Conservation (phyloP, 2,329 filamentous ascomycete genomes). For the Penicillium fuscoglaucum region DNA sequence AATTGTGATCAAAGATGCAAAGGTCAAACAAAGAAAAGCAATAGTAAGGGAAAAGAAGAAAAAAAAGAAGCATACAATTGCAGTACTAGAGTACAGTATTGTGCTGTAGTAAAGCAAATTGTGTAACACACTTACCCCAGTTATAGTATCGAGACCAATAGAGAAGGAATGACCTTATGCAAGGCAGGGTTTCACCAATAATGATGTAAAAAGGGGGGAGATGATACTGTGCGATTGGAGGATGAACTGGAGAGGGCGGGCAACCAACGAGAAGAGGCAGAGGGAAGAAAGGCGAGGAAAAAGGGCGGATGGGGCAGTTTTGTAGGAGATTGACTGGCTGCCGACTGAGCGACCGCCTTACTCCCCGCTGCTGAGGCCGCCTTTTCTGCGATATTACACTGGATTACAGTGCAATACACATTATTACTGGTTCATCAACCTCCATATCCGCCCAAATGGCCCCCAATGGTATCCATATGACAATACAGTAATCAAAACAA, state of each 20-base stretch:
- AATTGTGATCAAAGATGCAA: not conserved
- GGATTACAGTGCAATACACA: not conserved
- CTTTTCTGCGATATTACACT: constrained; percentile 16
- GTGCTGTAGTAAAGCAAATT: not conserved
- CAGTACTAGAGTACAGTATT: not conserved
- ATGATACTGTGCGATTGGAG: constrained; percentile 29
- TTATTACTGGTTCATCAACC: not conserved
- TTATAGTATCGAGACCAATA: not conserved
- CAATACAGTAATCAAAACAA: constrained; percentile 1
- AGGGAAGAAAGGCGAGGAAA: constrained; percentile 37
- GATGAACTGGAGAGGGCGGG: constrained; percentile 34
- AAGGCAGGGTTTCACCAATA: constrained; percentile 13
- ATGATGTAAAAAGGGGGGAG: constrained; percentile 10
- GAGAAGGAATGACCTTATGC: constrained; percentile 1
- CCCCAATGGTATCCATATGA: constrained; percentile 3
- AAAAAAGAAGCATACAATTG: not conserved
- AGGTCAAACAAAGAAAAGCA: constrained; percentile 1
- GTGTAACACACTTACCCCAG: constrained; percentile 7
- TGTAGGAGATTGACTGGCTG: constrained; percentile 37
- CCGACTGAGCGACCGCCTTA: constrained; percentile 2
- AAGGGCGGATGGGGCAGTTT: constrained; percentile 44
- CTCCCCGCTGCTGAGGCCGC: constrained; percentile 8
- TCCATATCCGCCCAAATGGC: not conserved
- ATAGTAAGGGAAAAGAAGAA: no score
- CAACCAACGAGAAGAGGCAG: constrained; percentile 46